A percentile compares a stretch with the other conserved stretches of the same genome.
Conservation (phyloP, 2,329 filamentous ascomycete genomes). For the Penicillium sclerotigenum region DNA sequence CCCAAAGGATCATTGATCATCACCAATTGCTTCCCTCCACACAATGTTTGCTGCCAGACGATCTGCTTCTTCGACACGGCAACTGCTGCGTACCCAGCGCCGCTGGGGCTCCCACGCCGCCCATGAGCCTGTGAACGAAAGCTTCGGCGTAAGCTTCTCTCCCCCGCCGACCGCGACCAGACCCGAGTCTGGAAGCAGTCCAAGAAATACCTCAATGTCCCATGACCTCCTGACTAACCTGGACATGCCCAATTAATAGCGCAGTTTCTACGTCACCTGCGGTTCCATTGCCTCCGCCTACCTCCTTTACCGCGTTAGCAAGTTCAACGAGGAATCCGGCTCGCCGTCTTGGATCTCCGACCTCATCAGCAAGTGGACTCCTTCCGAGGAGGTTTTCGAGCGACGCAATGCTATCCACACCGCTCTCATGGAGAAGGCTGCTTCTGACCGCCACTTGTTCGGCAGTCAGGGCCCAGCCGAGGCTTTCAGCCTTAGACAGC, state of each 20-base stretch:
- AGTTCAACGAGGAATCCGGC: constrained; percentile 38
- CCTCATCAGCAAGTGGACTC: constrained; percentile 56
- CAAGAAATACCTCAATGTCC: constrained; percentile 9
- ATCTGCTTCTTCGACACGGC: constrained; percentile 38
- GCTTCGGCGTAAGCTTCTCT: constrained; percentile 44
- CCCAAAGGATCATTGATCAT: constrained; percentile 32
- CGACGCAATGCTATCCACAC: constrained; percentile 60
- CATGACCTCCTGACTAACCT: constrained; percentile 17
- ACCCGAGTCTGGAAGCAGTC: constrained; percentile 9
- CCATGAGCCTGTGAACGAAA: constrained; percentile 46
- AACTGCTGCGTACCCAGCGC: constrained; percentile 41
- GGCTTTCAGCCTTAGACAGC: constrained; percentile 56
- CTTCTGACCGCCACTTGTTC: constrained; percentile 61
- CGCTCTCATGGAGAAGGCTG: constrained; percentile 60
- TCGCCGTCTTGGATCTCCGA: constrained; percentile 41
- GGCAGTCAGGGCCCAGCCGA: constrained; percentile 42
- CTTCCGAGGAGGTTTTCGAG: constrained; percentile 53
- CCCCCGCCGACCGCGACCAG: constrained; percentile 12
- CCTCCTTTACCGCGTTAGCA: constrained; percentile 43
- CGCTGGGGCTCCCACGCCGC: constrained; percentile 44
- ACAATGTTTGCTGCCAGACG: constrained; percentile 44
- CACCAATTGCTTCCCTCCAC: constrained; percentile 31
- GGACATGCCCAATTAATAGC: constrained; percentile 32
- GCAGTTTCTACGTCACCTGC: constrained; percentile 47
- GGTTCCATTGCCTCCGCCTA: constrained; percentile 43